Conservation (phyloP, 2,329 filamentous ascomycete genomes). For the Pseudovirgaria hyperparasitica region DNA sequence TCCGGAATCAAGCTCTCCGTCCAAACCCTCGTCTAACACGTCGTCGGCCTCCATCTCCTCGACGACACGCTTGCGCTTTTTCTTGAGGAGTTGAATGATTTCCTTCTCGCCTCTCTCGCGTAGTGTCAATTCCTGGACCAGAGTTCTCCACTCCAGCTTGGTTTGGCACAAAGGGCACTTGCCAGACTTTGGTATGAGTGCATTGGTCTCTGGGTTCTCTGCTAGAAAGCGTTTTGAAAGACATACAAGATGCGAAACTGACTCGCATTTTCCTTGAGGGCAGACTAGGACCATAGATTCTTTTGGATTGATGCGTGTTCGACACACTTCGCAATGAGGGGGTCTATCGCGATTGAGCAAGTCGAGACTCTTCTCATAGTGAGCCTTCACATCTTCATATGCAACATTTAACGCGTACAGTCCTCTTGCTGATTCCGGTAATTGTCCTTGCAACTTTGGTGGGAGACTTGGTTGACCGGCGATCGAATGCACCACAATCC, state of each 20-base stretch:
- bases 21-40: constrained; percentile 22
- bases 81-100: constrained; percentile 54
- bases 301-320: constrained; percentile 19
- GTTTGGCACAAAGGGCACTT: constrained; percentile 57
- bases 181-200: constrained; percentile 55
- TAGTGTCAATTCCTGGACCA: constrained; percentile 74
- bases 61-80: constrained; percentile 18
- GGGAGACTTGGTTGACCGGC: constrained; percentile 1
- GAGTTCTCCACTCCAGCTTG: constrained; percentile 54
- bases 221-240: constrained; percentile 39
- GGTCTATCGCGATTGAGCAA: constrained; percentile 8
- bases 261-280: constrained; percentile 33
- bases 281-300: constrained; percentile 39
- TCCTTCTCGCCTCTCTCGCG: constrained; percentile 59
- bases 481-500: constrained; percentile 11
- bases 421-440: constrained; percentile 21
- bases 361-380: constrained; percentile 39
- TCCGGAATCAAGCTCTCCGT: constrained; percentile 17
- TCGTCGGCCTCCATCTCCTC: constrained; percentile 7
- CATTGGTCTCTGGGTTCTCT: constrained; percentile 21
- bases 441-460: too few relatives aligned
- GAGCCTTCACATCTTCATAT: constrained; percentile 36
- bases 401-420: constrained; percentile 38
- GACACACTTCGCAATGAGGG: constrained; percentile 40
- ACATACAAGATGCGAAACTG: constrained; percentile 43